phyloP scores from a whole-genome alignment of 805 yeast genomes.

The Starmerella asiatica region DNA sequence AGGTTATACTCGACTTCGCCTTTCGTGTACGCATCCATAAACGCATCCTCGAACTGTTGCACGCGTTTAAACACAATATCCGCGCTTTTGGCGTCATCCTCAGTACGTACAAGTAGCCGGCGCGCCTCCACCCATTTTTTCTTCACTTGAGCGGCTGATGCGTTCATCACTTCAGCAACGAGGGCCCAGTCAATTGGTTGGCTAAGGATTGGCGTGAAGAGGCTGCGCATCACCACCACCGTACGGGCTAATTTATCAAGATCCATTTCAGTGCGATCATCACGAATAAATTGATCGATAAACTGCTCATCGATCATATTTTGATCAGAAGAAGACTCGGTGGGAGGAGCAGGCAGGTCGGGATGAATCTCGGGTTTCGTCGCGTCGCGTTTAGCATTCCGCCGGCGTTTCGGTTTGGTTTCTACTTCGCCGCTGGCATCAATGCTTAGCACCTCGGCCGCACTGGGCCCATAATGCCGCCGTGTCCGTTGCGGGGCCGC shows the following conservation, averaged over 20 bases:
- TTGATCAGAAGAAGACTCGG: background rate
- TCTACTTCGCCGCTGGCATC: background rate
- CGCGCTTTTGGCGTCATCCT: constrained; percentile 30
- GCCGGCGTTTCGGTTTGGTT: constrained; percentile 1
- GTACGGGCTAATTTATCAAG: constrained; percentile 6
- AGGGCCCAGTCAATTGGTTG: constrained; percentile 53
- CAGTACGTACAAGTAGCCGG: constrained; percentile 42
- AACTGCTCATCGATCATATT: background rate
- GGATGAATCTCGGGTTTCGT: background rate
- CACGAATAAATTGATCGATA: too few relatives aligned
- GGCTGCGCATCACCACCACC: constrained; percentile 35
- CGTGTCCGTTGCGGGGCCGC: background rate
- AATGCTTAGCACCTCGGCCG: constrained; percentile 13
- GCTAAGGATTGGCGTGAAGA: constrained; percentile 41
- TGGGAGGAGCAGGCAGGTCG: background rate
- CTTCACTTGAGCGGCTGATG: constrained; percentile 27
- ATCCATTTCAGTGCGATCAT: background rate
- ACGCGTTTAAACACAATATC: constrained; percentile 16
- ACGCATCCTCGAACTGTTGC: constrained; percentile 52
- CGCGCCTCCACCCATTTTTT: constrained; percentile 62
- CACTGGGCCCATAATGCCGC: constrained; percentile 16
- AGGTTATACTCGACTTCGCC: constrained; percentile 33
- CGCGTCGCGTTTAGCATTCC: background rate
- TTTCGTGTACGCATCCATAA: constrained; percentile 44
- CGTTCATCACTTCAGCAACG: constrained; percentile 39